These are phyloP conservation scores for Magnusiomyces magnusii DNA, from an alignment of 1,139 yeast species.

Conservation along the genomic window DNA sequence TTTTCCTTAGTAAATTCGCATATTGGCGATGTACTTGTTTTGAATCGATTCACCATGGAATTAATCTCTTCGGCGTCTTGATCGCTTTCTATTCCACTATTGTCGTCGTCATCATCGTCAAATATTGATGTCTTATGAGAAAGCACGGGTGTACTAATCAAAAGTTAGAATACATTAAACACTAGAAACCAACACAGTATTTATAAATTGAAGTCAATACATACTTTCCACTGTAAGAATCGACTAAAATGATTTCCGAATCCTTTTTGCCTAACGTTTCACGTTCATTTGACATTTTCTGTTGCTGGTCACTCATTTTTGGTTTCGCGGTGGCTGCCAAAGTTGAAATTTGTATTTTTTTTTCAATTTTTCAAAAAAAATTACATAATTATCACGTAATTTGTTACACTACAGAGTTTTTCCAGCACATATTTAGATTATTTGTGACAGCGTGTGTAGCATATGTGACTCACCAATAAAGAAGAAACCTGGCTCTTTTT, in stretches of 20 bases:
- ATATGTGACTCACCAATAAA: neutral
- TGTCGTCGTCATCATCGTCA: neutral
- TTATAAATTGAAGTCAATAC: too few species aligned
- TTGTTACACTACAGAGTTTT: too few species aligned
- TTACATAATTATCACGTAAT: too few species aligned
- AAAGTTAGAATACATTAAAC: too few species aligned
- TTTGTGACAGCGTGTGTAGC: neutral
- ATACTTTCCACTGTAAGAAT: constrained; percentile 2
- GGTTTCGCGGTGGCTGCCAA: too few species aligned
- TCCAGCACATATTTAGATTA: too few species aligned
- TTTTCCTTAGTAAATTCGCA: neutral
- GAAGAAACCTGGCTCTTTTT: too few species aligned
- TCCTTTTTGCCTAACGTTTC: neutral
- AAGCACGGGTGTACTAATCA: too few species aligned
- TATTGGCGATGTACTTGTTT: neutral
- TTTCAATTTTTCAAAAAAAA: too few species aligned
- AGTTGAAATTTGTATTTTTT: too few species aligned
- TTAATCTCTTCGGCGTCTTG: neutral
- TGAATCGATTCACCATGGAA: neutral
- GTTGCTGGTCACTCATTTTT: neutral
- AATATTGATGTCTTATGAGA: neutral
- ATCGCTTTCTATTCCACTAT: neutral
- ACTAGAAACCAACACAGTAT: neutral
- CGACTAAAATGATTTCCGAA: neutral
- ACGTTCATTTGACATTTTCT: too few species aligned